Percentiles rank a stretch among this genome's conserved stretches.
phyloP scores from a whole-genome alignment of 2,329 filamentous ascomycete genomes.

The Pyrenophora tritici-repentis region DNA sequence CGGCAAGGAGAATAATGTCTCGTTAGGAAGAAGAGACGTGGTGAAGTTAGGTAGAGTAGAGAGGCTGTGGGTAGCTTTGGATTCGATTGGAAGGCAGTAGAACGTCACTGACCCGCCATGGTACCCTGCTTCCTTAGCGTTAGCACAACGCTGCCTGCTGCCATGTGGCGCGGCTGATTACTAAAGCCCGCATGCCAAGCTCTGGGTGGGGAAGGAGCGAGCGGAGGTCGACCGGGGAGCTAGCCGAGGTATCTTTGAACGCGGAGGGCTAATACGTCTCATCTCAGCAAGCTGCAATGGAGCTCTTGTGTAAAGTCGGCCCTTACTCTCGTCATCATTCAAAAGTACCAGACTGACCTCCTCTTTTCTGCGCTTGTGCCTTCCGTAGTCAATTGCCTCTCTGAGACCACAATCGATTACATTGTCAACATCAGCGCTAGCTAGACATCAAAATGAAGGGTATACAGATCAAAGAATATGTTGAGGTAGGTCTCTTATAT shows the following conservation, averaged over 20 bases:
- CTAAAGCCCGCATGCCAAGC: conserved; percentile 3
- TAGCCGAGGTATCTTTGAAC: conserved; percentile 11
- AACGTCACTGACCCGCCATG: conserved; percentile 28
- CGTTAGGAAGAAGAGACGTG: conserved; percentile 13
- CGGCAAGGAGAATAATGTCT: neutral
- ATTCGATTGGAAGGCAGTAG: conserved; percentile 36
- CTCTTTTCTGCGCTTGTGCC: too few relatives aligned
- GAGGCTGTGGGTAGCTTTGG: conserved; percentile 17
- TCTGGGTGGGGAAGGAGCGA: conserved; percentile 5
- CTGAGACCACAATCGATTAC: neutral
- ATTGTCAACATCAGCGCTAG: neutral
- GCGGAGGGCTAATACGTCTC: conserved; percentile 5
- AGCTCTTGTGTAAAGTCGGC: neutral
- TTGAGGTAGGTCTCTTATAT: conserved; percentile 61
- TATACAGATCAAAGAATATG: conserved; percentile 74
- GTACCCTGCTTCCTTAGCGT: conserved; percentile 22
- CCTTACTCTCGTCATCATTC: neutral
- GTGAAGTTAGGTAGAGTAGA: neutral
- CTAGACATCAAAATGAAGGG: conserved; percentile 64
- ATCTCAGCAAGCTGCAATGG: conserved; percentile 2
- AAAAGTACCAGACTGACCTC: neutral
- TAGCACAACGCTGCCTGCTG: conserved; percentile 4
- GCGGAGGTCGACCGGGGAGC: conserved; percentile 3
- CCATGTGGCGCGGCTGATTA: conserved; percentile 10
- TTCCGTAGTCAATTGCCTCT: neutral